phyloP scores from a whole-genome alignment of 352 stramenopile genomes.

The Blastocystis sp. region DNA sequence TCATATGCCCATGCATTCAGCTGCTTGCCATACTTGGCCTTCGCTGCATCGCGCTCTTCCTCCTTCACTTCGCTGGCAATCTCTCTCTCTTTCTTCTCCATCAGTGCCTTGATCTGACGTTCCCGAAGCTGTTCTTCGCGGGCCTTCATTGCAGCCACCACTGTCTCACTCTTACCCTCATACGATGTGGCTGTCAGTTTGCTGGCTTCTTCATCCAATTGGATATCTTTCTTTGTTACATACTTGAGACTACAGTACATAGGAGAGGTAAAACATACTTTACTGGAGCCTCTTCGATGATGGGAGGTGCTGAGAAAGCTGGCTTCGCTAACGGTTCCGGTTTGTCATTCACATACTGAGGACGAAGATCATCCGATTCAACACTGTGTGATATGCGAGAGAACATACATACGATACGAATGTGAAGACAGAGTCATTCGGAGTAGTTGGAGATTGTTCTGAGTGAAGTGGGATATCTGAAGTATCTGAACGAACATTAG shows the following conservation, averaged over 20 bases:
- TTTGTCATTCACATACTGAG: neutral
- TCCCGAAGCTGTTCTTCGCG: conserved; percentile 32
- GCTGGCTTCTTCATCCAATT: conserved; percentile 11
- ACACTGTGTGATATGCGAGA: neutral
- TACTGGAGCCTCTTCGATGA: conserved; percentile 13
- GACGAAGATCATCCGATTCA: neutral
- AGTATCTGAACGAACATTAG: no score
- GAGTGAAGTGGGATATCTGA: no score
- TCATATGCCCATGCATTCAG: conserved; percentile 40
- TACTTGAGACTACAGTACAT: conserved; percentile 6
- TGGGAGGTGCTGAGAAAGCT: neutral
- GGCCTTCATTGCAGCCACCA: conserved; percentile 56
- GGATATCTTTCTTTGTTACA: neutral
- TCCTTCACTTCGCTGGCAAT: conserved; percentile 2
- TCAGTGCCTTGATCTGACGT: conserved; percentile 45
- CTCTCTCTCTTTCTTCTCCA: conserved; percentile 55
- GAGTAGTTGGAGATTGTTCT: neutral
- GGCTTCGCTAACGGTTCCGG: neutral
- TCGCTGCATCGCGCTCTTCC: conserved; percentile 15
- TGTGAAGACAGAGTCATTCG: neutral
- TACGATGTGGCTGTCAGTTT: conserved; percentile 51
- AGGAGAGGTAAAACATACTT: neutral
- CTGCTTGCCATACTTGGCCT: conserved; percentile 5
- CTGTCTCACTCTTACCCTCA: conserved; percentile 37
- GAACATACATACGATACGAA: neutral